Evolutionary conservation across 768 basidiomycete species (phyloP).

Genomic region (Crucibulum laeve): DNA sequence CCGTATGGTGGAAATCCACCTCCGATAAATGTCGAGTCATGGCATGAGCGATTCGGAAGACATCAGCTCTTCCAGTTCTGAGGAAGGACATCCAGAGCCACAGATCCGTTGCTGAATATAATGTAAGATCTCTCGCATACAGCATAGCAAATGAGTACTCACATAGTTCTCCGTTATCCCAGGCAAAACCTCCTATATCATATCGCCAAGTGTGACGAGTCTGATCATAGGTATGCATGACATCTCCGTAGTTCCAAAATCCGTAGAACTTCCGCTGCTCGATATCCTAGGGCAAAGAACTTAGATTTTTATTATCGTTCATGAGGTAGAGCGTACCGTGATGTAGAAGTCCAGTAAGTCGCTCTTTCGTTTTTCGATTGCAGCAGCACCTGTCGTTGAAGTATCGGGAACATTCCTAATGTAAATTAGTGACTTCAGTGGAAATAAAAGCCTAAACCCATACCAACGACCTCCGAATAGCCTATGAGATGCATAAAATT

Average conservation of each 20-base stretch:
- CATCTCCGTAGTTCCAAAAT: slow-evolving; percentile 35
- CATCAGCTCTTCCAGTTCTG: slow-evolving; percentile 30
- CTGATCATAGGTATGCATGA: slow-evolving; percentile 36
- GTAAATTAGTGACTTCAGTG: neutral
- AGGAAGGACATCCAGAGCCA: slow-evolving; percentile 37
- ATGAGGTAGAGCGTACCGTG: slow-evolving; percentile 13
- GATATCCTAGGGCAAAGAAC: slow-evolving; percentile 19
- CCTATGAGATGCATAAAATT: slow-evolving; percentile 29
- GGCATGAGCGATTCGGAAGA: slow-evolving; percentile 28
- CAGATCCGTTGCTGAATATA: slow-evolving; percentile 23
- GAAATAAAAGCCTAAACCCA: neutral
- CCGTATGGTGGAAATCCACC: slow-evolving; percentile 32
- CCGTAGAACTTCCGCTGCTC: slow-evolving; percentile 32
- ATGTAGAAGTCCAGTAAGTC: slow-evolving; percentile 33
- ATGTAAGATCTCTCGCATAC: neutral
- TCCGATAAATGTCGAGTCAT: slow-evolving; percentile 34
- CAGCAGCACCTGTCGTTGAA: slow-evolving; percentile 22
- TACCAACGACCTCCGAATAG: slow-evolving; percentile 33
- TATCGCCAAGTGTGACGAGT: slow-evolving; percentile 35
- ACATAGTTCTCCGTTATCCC: slow-evolving; percentile 34
- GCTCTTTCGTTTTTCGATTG: slow-evolving; percentile 28
- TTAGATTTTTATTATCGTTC: no score
- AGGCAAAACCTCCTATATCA: slow-evolving; percentile 31
- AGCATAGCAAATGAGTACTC: slow-evolving; percentile 3
- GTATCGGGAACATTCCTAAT: slow-evolving; percentile 26